A percentile compares a stretch with the other conserved stretches of the same genome.
Evolutionary conservation across 805 yeast genomes (phyloP).

Genomic region (Nakazawaea ambrosiae): DNA sequence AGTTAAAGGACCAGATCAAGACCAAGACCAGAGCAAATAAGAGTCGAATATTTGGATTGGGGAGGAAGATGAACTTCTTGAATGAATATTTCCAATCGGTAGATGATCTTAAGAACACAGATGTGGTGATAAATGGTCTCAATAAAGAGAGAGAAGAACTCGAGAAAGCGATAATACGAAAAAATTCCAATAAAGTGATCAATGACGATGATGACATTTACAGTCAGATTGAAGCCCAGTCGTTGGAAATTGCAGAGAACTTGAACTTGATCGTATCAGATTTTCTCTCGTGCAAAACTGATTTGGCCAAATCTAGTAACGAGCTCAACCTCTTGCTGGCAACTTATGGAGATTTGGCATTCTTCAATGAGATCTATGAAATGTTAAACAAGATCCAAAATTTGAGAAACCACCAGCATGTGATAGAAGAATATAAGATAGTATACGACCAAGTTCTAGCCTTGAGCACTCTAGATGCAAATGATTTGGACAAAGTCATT

Average conservation of each 20-base stretch:
- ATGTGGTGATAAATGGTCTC: conserved; percentile 3
- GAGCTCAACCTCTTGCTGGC: not conserved
- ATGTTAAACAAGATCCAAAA: conserved; percentile 12
- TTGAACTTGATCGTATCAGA: not conserved
- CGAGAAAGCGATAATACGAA: conserved; percentile 7
- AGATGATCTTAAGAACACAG: conserved; percentile 10
- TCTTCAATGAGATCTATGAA: conserved; percentile 13
- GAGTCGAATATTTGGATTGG: no score
- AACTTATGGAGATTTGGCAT: conserved; percentile 9
- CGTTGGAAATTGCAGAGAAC: not conserved
- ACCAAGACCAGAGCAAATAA: no score
- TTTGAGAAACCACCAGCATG: not conserved
- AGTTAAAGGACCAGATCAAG: no score
- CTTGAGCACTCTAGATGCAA: not conserved
- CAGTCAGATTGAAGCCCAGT: conserved; percentile 2
- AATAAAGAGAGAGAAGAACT: conserved; percentile 6
- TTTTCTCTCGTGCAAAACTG: not conserved
- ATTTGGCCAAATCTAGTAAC: not conserved
- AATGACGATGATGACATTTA: not conserved
- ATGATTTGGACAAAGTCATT: not conserved
- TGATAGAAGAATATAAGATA: not conserved
- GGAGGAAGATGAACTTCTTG: conserved; percentile 11
- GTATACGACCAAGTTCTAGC: conserved; percentile 1
- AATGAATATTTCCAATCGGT: conserved; percentile 10
- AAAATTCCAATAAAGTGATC: no score